Evolutionary conservation across 2,329 filamentous ascomycete genomes (phyloP).

Genomic region (Xylaria sp.): DNA sequence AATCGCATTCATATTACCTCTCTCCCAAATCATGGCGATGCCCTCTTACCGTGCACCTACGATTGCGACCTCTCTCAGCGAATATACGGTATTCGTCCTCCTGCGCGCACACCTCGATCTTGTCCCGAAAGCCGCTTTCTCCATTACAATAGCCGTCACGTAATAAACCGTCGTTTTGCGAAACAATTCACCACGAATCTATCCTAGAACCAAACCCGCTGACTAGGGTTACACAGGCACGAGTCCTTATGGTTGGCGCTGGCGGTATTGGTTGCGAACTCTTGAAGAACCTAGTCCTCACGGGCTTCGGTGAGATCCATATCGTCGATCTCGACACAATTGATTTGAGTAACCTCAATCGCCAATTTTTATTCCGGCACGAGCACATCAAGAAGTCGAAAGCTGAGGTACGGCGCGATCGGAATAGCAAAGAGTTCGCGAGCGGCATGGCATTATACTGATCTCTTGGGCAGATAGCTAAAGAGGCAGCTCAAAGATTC

Average conservation of each 20-base stretch:
- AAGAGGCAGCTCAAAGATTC: constrained; percentile 89
- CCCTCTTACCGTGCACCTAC: constrained; percentile 5
- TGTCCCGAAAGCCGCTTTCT: constrained; percentile 1
- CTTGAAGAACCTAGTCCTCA: constrained; percentile 93
- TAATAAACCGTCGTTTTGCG: constrained; percentile 2
- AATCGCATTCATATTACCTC: constrained; percentile 8
- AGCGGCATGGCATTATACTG: constrained; percentile 36
- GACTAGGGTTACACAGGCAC: constrained; percentile 67
- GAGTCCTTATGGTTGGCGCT: constrained; percentile 92
- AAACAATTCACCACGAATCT: constrained; percentile 22
- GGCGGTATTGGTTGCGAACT: constrained; percentile 98
- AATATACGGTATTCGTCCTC: constrained; percentile 4
- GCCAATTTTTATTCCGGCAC: constrained; percentile 94
- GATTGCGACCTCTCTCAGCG: constrained; percentile 25
- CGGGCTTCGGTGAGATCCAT: constrained; percentile 91
- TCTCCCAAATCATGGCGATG: constrained; percentile 8
- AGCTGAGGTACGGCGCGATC: constrained; percentile 72
- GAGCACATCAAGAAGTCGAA: constrained; percentile 99
- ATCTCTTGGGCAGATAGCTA: constrained; percentile 74
- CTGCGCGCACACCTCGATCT: constrained; percentile 22
- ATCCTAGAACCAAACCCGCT: constrained; percentile 41
- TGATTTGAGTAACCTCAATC: constrained; percentile 96
- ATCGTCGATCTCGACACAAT: constrained; percentile 98
- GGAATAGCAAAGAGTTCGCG: constrained; percentile 23
- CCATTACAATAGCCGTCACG: neutral